Evolutionary conservation across 2,329 filamentous ascomycete genomes (phyloP), one percentile per base, ranked within the genome.

Genomic region (Pezicula radicicola): DNA sequence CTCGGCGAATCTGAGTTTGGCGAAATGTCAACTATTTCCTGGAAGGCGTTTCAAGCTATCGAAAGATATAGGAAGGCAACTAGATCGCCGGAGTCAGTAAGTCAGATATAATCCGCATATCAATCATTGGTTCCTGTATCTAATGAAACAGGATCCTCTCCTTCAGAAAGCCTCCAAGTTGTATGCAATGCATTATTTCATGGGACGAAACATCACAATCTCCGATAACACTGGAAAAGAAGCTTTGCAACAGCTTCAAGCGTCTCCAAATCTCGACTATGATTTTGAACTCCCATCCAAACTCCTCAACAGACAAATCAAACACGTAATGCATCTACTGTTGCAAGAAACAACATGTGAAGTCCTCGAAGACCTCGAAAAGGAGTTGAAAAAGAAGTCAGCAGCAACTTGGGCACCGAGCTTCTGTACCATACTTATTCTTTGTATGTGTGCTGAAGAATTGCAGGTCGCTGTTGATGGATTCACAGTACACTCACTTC

Each of bases 361-460:
- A 35, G 25, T 55, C 15, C 19, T 55, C 3, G 37, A 47, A 46
- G 46, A 48, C 28, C 47, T 55, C 16, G 43, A 55, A 47, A 48
- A 45, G 46, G 33, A 55, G 25, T 16, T 52, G 25, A 49, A 25
- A 45, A 46, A 30, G 7, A 56, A 37, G 50, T 35, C 35, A 18
- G 49, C 45, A 36, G 16, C 35, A 6, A 10, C 21, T 21, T 56
- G 54, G 54, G 41, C 48, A 47, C 19, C 41, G 36, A 50, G 44
- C 16, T 51, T 56, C 46, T 51, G 48, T 21, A 41, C 47, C n/a
- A 42, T 48, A 6, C 35, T 53, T 13, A 48, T 54, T 7, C 46
- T 53, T 6, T 56, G 54, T 28, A 42, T 50, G 4, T 56, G 54
- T 18, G 45, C 52, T 21, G 54, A 56, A 40, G 51, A 51, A 9